A percentile compares a stretch with the other conserved stretches of the same genome.
Evolutionary conservation across 2,329 filamentous ascomycete species (phyloP).

Genomic region (Fusarium metavorans): DNA sequence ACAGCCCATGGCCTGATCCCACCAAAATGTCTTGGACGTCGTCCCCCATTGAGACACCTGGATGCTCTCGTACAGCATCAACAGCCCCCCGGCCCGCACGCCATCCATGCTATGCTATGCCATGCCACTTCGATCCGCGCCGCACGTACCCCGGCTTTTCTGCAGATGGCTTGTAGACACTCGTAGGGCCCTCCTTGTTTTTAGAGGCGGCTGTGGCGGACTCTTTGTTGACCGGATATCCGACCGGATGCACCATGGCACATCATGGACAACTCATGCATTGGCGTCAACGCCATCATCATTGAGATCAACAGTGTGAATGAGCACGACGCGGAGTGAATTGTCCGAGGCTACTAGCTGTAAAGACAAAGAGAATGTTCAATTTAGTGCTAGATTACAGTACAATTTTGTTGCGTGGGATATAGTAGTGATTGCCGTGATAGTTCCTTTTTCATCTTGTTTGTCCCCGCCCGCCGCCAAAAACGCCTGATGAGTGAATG

Average conservation of each 20-base stretch:
- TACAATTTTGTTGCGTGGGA: conserved; percentile 3
- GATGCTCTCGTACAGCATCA: conserved; percentile 6
- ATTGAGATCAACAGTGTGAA: neutral
- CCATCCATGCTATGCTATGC: conserved; percentile 20
- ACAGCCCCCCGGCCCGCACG: neutral
- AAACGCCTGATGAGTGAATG: conserved; percentile 27
- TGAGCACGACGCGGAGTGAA: neutral
- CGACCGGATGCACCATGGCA: conserved; percentile 23
- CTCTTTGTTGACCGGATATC: conserved; percentile 15
- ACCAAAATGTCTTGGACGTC: conserved; percentile 12
- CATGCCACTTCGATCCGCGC: conserved; percentile 5
- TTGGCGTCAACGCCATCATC: neutral
- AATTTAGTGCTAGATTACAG: conserved; percentile 24
- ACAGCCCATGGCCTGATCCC: conserved; percentile 30
- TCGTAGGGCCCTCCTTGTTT: conserved; percentile 13
- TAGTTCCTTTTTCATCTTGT: conserved; percentile 1
- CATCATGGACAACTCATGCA: conserved; percentile 23
- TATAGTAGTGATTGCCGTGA: conserved; percentile 5
- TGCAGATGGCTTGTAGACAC: neutral
- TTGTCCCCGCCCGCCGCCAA: neutral
- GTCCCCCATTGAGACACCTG: conserved; percentile 2
- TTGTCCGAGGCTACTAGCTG: neutral
- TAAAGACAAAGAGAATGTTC: neutral
- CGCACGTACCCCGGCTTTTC: conserved; percentile 16
- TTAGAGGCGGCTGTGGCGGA: conserved; percentile 14